phyloP scores from a whole-genome alignment of 108 stramenopile species.

The Nitzschia sp. region DNA sequence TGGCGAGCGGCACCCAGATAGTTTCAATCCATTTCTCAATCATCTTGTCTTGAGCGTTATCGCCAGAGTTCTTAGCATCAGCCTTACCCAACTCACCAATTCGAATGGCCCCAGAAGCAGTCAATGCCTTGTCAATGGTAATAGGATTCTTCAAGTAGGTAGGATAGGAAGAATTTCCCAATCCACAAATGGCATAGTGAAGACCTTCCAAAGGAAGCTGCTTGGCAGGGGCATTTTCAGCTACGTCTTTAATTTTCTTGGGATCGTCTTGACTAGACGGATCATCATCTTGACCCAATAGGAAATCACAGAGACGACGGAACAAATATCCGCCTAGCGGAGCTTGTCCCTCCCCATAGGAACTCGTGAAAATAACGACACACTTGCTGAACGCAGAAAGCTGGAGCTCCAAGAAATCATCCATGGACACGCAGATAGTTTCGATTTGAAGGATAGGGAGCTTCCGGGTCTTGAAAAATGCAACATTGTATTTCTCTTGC shows the following conservation, averaged over 20 bases:
- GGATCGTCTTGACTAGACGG: slow-evolving; percentile 1
- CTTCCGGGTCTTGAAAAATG: slow-evolving; percentile 11
- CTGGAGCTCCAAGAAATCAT: slow-evolving; percentile 81
- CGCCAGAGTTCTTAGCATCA: slow-evolving; percentile 70
- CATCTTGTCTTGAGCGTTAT: slow-evolving; percentile 55
- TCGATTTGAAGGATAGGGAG: slow-evolving; percentile 24
- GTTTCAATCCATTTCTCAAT: slow-evolving; percentile 48
- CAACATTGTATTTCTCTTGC: slow-evolving; percentile 24
- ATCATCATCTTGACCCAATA: slow-evolving; percentile 20
- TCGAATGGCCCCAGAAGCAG: slow-evolving; percentile 53
- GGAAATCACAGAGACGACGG: slow-evolving; percentile 67
- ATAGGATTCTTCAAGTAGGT: slow-evolving; percentile 74
- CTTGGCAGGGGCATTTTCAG: slow-evolving; percentile 2
- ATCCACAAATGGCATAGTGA: slow-evolving; percentile 50
- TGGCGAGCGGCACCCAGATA: slow-evolving; percentile 28
- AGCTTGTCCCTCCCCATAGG: slow-evolving; percentile 85
- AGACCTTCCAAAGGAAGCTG: slow-evolving; percentile 37
- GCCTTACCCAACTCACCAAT: slow-evolving; percentile 67
- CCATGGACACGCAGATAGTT: slow-evolving; percentile 61
- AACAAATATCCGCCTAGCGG: slow-evolving; percentile 74
- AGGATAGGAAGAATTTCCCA: slow-evolving; percentile 65
- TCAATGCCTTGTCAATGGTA: slow-evolving; percentile 55
- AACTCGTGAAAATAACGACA: slow-evolving; percentile 64
- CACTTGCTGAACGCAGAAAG: slow-evolving; percentile 53
- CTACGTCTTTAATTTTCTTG: not conserved